These are phyloP conservation scores for Ophiocordyceps robertsii DNA, from an alignment of 2,329 filamentous ascomycete species.

Conservation along the genomic window DNA sequence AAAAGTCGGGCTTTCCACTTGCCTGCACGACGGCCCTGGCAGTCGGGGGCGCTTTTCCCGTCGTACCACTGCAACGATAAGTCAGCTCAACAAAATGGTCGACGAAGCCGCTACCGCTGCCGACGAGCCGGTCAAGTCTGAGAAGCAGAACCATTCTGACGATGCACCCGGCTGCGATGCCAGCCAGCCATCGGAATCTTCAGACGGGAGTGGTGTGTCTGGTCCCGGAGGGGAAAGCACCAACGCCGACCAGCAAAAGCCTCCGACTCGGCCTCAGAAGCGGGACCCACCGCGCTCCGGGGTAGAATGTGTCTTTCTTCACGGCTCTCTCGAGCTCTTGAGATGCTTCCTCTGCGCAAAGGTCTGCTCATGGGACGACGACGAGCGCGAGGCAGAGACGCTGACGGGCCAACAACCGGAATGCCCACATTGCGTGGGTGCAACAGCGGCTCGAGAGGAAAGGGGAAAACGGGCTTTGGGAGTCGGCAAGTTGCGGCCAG, in stretches of 20 bases:
- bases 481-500: slow-evolving; percentile 54
- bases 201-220: slow-evolving; percentile 4
- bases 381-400: slow-evolving; percentile 38
- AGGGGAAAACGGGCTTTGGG: slow-evolving; percentile 54
- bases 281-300: slow-evolving; percentile 23
- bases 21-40: slow-evolving; percentile 47
- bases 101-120: slow-evolving; percentile 12
- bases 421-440: slow-evolving; percentile 51
- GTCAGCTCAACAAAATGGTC: slow-evolving; percentile 23
- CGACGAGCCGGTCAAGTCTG: slow-evolving; percentile 3
- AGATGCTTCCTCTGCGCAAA: slow-evolving; percentile 50
- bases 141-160: slow-evolving; percentile 5
- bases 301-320: slow-evolving; percentile 56
- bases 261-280: slow-evolving; percentile 4
- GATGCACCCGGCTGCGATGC: not conserved
- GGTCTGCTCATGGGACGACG: slow-evolving; percentile 46
- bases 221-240: slow-evolving; percentile 7
- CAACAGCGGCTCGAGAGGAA: slow-evolving; percentile 48
- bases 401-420: slow-evolving; percentile 52
- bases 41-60: slow-evolving; percentile 46
- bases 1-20: slow-evolving; percentile 52
- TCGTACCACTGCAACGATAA: slow-evolving; percentile 23
- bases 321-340: slow-evolving; percentile 52
- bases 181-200: slow-evolving; percentile 2
- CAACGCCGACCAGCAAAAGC: slow-evolving; percentile 8